Base-by-base conservation (phyloP, 768 basidiomycete species). In the Hydnum rufescens region DNA sequence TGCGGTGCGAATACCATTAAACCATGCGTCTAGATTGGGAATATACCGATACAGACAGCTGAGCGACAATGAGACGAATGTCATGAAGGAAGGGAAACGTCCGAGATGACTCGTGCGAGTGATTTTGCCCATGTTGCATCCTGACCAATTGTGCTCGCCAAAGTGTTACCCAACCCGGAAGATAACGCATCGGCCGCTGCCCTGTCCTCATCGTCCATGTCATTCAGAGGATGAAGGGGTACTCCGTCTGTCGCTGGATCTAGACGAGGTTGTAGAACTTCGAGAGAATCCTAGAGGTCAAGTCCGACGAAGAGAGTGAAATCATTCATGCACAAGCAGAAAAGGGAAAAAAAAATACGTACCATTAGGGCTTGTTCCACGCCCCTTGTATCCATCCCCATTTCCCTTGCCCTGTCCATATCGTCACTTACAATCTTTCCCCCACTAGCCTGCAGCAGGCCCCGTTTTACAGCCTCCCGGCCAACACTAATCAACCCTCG, bases 401-500 rank as follows among this genome's bases (percentile, higher is more conserved):
- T 30, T 16, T 50, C 65, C 1, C 60, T 63, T 30, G 67, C 64
- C 56, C 74, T 78, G 61, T 85, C 83, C 36, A 71, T 75, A 2
- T 62, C 61, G 8, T 57, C 54, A 22, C 79, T 82, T 3, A 88
- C 74, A 3, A 82, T 74, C 51, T 74, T 76, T 4, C 81, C 81
- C 16, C 85, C 86, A 2, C 82, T 80, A 19, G 82, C 80, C 56
- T 84, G 82, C 2, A 89, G 72, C 6, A 89, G 67, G 0, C 86
- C 86, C 63, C 87, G 83, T 34, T 82, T 67, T 4, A 88, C 76
- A 5, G 86, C 86, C 56, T 87, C 84, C 59, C 84, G 80, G 0
- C 87, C 87, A 2, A 92, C 78, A 16, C 81, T 82, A 23, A 84
- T 72, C 29, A 95, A 71, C 18, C 88, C 88, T 1, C 89, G 77